phyloP scores from a whole-genome alignment of 352 stramenopile species.

The Paralagenidium karlingii region DNA sequence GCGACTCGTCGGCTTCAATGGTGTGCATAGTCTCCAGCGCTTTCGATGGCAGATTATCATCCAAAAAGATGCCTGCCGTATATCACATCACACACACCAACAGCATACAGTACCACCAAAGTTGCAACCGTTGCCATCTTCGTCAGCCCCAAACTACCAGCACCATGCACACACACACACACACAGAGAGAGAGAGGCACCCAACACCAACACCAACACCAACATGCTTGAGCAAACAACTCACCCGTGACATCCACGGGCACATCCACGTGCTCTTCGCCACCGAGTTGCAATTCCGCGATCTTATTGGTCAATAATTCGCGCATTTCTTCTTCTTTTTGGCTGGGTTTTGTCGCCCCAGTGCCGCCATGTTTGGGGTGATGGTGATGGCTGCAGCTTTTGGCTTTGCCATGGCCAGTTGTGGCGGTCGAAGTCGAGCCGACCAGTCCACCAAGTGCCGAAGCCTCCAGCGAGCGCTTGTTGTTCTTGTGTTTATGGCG shows the following conservation, averaged over 20 bases:
- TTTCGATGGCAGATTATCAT: slow-evolving; percentile 26
- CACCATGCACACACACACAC: neutral
- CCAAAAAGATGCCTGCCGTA: slow-evolving; percentile 49
- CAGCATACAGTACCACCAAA: too few species aligned
- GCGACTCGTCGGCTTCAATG: slow-evolving; percentile 20
- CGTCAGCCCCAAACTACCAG: slow-evolving; percentile 3
- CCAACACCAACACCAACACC: too few species aligned
- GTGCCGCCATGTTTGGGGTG: too few species aligned
- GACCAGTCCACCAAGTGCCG: neutral
- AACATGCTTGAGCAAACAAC: too few species aligned
- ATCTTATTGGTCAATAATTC: slow-evolving; percentile 77
- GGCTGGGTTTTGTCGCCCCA: slow-evolving; percentile 1
- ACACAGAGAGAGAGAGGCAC: too few species aligned
- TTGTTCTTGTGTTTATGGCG: slow-evolving; percentile 80
- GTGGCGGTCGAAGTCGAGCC: slow-evolving; percentile 11
- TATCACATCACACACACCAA: too few species aligned
- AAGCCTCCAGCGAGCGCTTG: slow-evolving; percentile 7
- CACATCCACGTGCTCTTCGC: slow-evolving; percentile 59
- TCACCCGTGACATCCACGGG: slow-evolving; percentile 55
- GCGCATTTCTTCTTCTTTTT: slow-evolving; percentile 43
- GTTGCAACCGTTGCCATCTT: neutral
- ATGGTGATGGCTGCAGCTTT: slow-evolving; percentile 9
- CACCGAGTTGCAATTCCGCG: slow-evolving; percentile 71
- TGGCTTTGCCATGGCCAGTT: slow-evolving; percentile 6
- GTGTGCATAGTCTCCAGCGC: slow-evolving; percentile 16